phyloP scores from a whole-genome alignment of 176 grass and related monocot genomes.

The Avena sativa region DNA sequence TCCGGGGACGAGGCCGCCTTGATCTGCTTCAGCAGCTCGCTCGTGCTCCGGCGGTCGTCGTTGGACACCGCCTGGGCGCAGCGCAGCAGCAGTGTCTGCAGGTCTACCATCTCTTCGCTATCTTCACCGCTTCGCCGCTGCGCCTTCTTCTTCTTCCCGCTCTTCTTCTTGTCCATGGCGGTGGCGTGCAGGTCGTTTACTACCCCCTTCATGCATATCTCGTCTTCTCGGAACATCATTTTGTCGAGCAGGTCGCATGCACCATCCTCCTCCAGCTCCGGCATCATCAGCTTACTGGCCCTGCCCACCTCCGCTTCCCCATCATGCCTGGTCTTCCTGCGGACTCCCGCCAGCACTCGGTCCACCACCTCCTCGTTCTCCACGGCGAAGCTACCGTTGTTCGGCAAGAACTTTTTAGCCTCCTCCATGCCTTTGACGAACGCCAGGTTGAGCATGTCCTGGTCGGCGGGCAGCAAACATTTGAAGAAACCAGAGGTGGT shows the following conservation, averaged over 20 bases:
- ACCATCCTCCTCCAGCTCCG: slow-evolving; percentile 19
- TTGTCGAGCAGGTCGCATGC: slow-evolving; percentile 56
- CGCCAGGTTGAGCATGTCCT: slow-evolving; percentile 38
- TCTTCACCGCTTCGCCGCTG: not conserved
- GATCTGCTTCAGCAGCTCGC: slow-evolving; percentile 58
- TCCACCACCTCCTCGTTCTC: slow-evolving; percentile 25
- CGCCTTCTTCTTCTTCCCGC: not conserved
- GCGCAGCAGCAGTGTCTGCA: slow-evolving; percentile 58
- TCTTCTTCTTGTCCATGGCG: not conserved
- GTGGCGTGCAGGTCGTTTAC: not conserved
- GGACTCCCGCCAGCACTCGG: not conserved
- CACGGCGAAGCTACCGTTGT: not conserved
- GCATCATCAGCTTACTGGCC: slow-evolving; percentile 40
- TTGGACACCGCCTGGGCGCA: slow-evolving; percentile 61
- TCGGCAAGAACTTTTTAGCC: slow-evolving; percentile 41
- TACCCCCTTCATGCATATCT: slow-evolving; percentile 40
- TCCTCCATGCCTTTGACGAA: slow-evolving; percentile 62
- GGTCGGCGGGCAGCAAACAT: not conserved
- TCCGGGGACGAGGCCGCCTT: slow-evolving; percentile 34
- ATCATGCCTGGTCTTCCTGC: slow-evolving; percentile 26
- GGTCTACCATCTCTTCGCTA: slow-evolving; percentile 46
- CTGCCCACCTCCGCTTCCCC: slow-evolving; percentile 30
- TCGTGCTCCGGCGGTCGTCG: slow-evolving; percentile 49
- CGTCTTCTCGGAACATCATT: slow-evolving; percentile 30
- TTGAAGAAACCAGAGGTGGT: not conserved